A percentile compares a stretch with the other conserved stretches of the same genome.
Evolutionary conservation across 177 flowering plant genomes (phyloP).

Genomic region (Vitis hybrid): DNA sequence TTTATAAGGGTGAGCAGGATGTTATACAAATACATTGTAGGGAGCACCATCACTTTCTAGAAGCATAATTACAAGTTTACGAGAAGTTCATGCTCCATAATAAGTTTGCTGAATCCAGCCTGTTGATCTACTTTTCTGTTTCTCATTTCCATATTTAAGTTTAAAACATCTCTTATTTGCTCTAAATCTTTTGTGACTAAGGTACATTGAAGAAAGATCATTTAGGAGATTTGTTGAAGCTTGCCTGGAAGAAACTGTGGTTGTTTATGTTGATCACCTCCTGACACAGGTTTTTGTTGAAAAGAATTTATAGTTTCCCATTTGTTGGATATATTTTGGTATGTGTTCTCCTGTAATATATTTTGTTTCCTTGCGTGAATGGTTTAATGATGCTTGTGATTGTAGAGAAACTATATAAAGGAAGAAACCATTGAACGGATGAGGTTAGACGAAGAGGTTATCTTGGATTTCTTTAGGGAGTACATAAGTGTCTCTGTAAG

Average conservation of each 20-base stretch:
- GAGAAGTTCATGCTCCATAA: background rate
- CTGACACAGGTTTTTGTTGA: slow-evolving; percentile 70
- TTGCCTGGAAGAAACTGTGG: slow-evolving; percentile 90
- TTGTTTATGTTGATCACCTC: slow-evolving; percentile 92
- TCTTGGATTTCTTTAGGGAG: slow-evolving; percentile 94
- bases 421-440: slow-evolving; percentile 97
- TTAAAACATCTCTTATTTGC: background rate
- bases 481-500: slow-evolving; percentile 84
- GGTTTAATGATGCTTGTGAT: slow-evolving; percentile 12
- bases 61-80: too few relatives aligned
- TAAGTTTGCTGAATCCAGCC: background rate
- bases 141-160: background rate
- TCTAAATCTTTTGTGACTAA: slow-evolving; percentile 16
- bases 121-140: background rate
- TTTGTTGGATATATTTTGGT: background rate
- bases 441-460: slow-evolving; percentile 93
- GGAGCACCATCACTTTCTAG: too few relatives aligned
- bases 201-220: slow-evolving; percentile 96
- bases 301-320: background rate
- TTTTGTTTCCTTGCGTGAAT: background rate
- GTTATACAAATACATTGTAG: too few relatives aligned
- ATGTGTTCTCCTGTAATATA: background rate
- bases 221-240: slow-evolving; percentile 96
- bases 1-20: too few relatives aligned
- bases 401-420: slow-evolving; percentile 82